phyloP scores from a whole-genome alignment of 1,284 basidiomycete genomes.

The Bondarzewia mesenterica region DNA sequence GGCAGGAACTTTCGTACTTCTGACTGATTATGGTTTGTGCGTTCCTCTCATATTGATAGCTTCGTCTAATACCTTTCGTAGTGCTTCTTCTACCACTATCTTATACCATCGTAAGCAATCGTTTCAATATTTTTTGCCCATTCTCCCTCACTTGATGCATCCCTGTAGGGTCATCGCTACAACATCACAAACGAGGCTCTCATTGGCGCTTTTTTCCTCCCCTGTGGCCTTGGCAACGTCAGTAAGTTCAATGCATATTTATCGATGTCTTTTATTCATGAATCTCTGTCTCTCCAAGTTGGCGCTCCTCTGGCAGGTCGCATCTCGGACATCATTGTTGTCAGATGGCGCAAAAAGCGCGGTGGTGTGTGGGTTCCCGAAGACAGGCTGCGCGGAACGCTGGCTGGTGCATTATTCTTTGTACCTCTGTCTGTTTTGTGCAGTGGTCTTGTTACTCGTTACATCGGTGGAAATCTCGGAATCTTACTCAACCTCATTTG shows the following conservation, averaged over 20 bases:
- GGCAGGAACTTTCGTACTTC: slow-evolving; percentile 26
- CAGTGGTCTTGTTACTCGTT: slow-evolving; percentile 26
- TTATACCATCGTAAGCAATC: slow-evolving; percentile 27
- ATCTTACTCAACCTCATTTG: slow-evolving; percentile 32
- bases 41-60: neutral
- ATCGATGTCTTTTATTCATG: neutral
- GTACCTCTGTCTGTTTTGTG: slow-evolving; percentile 32
- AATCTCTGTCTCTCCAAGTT: slow-evolving; percentile 24
- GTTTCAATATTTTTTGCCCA: neutral
- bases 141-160: neutral
- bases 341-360: slow-evolving; percentile 36
- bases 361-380: slow-evolving; percentile 49
- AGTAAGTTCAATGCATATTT: slow-evolving; percentile 23
- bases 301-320: slow-evolving; percentile 46
- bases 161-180: slow-evolving; percentile 55
- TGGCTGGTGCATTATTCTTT: slow-evolving; percentile 37
- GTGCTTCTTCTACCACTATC: slow-evolving; percentile 25
- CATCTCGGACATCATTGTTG: slow-evolving; percentile 42
- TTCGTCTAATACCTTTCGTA: slow-evolving; percentile 9
- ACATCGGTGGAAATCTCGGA: slow-evolving; percentile 30
- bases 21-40: slow-evolving; percentile 38
- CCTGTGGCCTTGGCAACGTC: slow-evolving; percentile 54
- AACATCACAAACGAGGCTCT: slow-evolving; percentile 50
- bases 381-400: slow-evolving; percentile 45
- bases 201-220: slow-evolving; percentile 53